These are phyloP conservation scores for Curvularia eragrostidis DNA, from an alignment of 2,329 filamentous ascomycete species.

Conservation along the genomic window DNA sequence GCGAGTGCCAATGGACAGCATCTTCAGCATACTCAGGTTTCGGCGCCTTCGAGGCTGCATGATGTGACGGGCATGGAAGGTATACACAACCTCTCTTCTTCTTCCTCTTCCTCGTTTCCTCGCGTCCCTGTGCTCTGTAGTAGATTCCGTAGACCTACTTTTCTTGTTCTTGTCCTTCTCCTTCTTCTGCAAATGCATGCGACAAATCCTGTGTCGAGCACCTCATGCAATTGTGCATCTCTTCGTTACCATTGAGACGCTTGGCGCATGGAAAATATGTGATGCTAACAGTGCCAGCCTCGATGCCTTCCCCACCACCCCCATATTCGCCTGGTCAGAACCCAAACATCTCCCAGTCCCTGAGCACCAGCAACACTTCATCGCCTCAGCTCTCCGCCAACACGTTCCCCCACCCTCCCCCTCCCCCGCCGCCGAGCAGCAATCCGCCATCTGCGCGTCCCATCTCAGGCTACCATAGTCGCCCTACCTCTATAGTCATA, in stretches of 20 bases:
- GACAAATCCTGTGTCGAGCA: constrained; percentile 2
- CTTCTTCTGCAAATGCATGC: constrained; percentile 1
- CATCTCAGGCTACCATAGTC: constrained; percentile 41
- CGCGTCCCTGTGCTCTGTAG: constrained; percentile 3
- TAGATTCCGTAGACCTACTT: constrained; percentile 2
- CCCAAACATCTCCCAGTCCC: constrained; percentile 45
- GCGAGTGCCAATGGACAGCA: constrained; percentile 48
- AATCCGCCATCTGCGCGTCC: constrained; percentile 38
- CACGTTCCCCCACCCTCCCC: constrained; percentile 48
- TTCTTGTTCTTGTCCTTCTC: neutral
- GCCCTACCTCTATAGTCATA: constrained; percentile 41
- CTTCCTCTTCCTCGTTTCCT: constrained; percentile 3
- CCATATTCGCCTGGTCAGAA: constrained; percentile 57
- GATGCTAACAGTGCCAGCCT: constrained; percentile 45
- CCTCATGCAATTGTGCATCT: neutral
- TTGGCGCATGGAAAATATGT: constrained; percentile 8
- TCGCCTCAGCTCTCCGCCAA: constrained; percentile 49
- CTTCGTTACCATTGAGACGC: constrained; percentile 6
- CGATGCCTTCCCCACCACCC: constrained; percentile 59
- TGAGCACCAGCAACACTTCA: constrained; percentile 30
- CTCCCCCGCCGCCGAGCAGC: constrained; percentile 35
- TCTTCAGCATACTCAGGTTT: constrained; percentile 43
- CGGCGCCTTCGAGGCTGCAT: constrained; percentile 39
- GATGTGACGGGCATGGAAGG: constrained; percentile 59
- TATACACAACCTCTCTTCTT: constrained; percentile 32